Evolutionary conservation across 768 basidiomycete species (phyloP).

Genomic region (Leucogyrophana mollusca): DNA sequence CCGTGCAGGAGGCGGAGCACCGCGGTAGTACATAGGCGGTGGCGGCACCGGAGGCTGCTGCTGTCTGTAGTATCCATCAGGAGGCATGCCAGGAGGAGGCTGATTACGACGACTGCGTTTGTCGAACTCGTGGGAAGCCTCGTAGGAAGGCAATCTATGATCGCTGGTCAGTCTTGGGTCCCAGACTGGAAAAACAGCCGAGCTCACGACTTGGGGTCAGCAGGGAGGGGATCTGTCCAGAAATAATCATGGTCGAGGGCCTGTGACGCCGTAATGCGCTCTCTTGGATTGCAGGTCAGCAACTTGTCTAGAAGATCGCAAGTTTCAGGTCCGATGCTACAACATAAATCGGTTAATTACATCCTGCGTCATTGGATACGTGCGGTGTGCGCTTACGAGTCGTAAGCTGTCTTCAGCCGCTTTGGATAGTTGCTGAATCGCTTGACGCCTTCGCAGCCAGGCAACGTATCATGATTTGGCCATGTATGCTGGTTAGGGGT

Average conservation of each 20-base stretch:
- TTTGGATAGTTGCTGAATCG: conserved; percentile 54
- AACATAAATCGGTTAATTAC: no score
- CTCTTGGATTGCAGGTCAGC: conserved; percentile 77
- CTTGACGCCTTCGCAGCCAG: conserved; percentile 79
- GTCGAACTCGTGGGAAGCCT: conserved; percentile 83
- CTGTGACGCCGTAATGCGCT: conserved; percentile 79
- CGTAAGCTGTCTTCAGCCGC: conserved; percentile 55
- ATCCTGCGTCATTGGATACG: conserved; percentile 1
- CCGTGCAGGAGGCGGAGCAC: conserved; percentile 35
- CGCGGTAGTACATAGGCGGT: conserved; percentile 30
- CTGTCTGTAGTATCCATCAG: conserved; percentile 17
- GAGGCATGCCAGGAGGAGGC: conserved; percentile 22
- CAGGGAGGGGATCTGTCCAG: conserved; percentile 87
- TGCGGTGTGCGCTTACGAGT: conserved; percentile 46
- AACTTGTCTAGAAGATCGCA: conserved; percentile 82
- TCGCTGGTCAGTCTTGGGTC: not conserved
- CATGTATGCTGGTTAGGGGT: conserved; percentile 80
- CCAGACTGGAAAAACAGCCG: conserved; percentile 10
- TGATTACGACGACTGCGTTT: conserved; percentile 61
- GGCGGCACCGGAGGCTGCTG: conserved; percentile 13
- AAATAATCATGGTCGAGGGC: conserved; percentile 95
- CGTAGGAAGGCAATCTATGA: conserved; percentile 67
- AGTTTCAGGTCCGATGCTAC: conserved; percentile 69
- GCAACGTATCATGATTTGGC: conserved; percentile 73
- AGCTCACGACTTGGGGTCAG: conserved; percentile 79